A percentile compares a stretch with the other conserved stretches of the same genome.
phyloP scores from a whole-genome alignment of 208 protist species.

The Pavlovales sp. region DNA sequence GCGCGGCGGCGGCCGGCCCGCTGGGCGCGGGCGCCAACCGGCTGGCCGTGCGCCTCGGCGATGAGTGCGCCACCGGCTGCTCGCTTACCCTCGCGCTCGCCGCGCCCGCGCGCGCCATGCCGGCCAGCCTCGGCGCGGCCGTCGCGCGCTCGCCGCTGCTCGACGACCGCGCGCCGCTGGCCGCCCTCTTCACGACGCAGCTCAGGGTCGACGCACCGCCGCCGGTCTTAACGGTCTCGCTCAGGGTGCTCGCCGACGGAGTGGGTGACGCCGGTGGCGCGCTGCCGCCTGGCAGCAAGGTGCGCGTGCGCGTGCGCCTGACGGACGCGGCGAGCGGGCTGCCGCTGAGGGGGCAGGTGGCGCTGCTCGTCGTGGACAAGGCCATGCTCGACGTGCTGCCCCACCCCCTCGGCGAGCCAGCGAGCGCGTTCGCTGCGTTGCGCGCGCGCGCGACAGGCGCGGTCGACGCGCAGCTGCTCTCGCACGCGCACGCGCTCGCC shows the following conservation, averaged over 20 bases:
- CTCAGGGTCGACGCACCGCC: background rate
- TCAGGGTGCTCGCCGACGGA: too few species aligned
- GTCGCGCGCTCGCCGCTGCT: constrained; percentile 7
- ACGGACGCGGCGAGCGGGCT: background rate
- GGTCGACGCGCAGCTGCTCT: background rate
- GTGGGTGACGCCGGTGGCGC: too few species aligned
- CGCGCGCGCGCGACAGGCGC: too few species aligned
- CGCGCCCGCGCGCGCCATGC: background rate
- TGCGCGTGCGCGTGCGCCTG: background rate
- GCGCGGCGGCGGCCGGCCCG: background rate
- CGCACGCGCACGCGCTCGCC: background rate
- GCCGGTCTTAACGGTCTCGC: background rate
- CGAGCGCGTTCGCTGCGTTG: background rate
- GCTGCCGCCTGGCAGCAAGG: background rate
- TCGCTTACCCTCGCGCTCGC: background rate
- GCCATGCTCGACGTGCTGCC: background rate
- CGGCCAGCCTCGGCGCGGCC: background rate
- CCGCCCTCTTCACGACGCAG: background rate
- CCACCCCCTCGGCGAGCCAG: background rate
- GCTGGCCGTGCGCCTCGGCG: background rate
- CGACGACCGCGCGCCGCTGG: background rate
- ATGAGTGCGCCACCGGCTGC: constrained; percentile 17
- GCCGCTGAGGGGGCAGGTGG: background rate
- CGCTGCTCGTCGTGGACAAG: background rate
- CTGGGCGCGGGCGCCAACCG: background rate